phyloP scores from a whole-genome alignment of 768 basidiomycete genomes.

The Tricholoma furcatifolium region DNA sequence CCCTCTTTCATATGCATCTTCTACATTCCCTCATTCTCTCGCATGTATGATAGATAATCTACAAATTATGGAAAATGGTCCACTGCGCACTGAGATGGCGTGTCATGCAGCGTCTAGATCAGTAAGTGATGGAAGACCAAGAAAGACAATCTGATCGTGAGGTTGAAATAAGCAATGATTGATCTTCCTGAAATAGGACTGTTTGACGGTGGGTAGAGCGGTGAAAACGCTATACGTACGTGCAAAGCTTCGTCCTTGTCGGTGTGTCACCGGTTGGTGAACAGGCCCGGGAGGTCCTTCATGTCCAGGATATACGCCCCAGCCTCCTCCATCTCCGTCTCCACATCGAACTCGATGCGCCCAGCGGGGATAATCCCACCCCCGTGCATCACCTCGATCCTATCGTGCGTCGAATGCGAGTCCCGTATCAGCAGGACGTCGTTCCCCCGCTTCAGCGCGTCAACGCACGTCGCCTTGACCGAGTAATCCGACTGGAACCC shows the following conservation, averaged over 20 bases:
- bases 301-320: constrained; percentile 66
- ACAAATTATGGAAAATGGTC: no score
- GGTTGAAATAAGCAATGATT: no score
- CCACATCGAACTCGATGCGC: constrained; percentile 56
- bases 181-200: no score
- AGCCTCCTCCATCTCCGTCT: constrained; percentile 67
- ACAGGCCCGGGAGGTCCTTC: constrained; percentile 60
- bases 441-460: constrained; percentile 63
- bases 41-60: no score
- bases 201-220: no score
- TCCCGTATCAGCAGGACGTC: constrained; percentile 61
- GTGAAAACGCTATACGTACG: background rate
- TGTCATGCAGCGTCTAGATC: no score
- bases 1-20: no score
- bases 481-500: constrained; percentile 72
- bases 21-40: no score
- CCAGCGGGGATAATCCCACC: constrained; percentile 52
- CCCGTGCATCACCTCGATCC: constrained; percentile 59
- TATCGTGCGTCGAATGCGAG: constrained; percentile 68
- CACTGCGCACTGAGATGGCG: no score
- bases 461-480: constrained; percentile 56
- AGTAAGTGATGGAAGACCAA: no score
- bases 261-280: constrained; percentile 45
- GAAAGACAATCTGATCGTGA: no score
- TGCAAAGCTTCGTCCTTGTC: no score